A percentile compares a stretch with the other conserved stretches of the same genome.
Evolutionary conservation across 2,329 filamentous ascomycete genomes (phyloP).

Genomic region (Sporothrix euskadiensis): DNA sequence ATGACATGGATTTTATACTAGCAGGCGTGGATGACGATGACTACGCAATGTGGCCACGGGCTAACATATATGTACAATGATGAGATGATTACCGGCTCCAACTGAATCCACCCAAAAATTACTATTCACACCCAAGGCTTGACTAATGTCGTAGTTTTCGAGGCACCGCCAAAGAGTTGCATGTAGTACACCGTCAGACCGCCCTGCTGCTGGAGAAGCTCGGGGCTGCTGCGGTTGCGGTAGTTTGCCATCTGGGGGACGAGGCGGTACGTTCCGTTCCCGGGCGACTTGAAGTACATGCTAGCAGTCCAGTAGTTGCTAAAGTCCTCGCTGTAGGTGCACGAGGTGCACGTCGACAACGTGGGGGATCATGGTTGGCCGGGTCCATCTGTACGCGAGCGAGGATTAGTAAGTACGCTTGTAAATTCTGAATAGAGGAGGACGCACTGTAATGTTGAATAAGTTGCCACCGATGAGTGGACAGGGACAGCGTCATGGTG

Average conservation of each 20-base stretch:
- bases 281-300: conserved; percentile 34
- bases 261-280: conserved; percentile 30
- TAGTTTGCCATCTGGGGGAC: conserved; percentile 38
- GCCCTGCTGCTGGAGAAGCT: conserved; percentile 33
- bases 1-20: conserved; percentile 7
- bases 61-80: conserved; percentile 27
- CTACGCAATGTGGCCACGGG: conserved; percentile 27
- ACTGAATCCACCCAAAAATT: too few relatives aligned
- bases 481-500: conserved; percentile 11
- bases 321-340: conserved; percentile 41
- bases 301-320: conserved; percentile 41
- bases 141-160: conserved; percentile 41
- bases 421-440: neutral
- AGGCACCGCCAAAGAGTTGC: conserved; percentile 29
- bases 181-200: conserved; percentile 43
- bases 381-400: conserved; percentile 35
- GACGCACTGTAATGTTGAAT: conserved; percentile 24
- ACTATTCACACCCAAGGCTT: too few relatives aligned
- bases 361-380: conserved; percentile 30
- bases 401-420: neutral
- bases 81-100: too few relatives aligned
- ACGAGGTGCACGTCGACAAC: conserved; percentile 39
- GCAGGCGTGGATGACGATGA: neutral
- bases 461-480: conserved; percentile 24
- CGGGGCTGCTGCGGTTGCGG: conserved; percentile 30